These are phyloP conservation scores for Microstegium vimineum DNA, from an alignment of 176 grass and related monocot species.

Conservation along the genomic window DNA sequence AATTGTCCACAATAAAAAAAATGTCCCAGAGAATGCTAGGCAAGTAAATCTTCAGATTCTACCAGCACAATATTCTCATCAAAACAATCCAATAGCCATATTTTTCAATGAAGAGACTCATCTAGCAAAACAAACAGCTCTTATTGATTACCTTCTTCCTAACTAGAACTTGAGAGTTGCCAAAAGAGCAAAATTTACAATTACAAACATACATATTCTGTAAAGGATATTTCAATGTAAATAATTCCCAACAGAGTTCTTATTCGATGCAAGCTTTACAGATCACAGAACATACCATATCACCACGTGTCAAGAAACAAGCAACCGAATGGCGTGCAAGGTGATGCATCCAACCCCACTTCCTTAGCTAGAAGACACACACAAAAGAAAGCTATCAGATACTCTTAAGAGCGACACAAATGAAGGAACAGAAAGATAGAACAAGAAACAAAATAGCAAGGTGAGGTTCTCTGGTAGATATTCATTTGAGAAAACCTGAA, in stretches of 20 bases:
- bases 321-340: constrained; percentile 95
- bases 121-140: not conserved
- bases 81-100: not conserved
- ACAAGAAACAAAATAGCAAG: not conserved
- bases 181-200: not conserved
- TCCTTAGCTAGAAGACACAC: constrained; percentile 49
- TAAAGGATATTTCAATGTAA: not conserved
- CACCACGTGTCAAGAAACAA: constrained; percentile 87
- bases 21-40: not conserved
- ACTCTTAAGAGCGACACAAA: constrained; percentile 1
- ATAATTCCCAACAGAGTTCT: not conserved
- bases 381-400: constrained; percentile 4
- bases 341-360: constrained; percentile 97
- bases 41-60: not conserved
- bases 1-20: not conserved
- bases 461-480: not conserved
- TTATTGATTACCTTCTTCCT: not conserved
- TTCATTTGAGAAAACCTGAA: constrained; percentile 54
- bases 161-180: not conserved
- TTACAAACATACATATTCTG: not conserved
- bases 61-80: not conserved
- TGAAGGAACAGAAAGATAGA: not conserved
- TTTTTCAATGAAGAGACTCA: not conserved
- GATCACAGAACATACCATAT: constrained; percentile 54
- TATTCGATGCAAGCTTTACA: not conserved